Conservation (phyloP, 495 filamentous ascomycete species). For the Penicillium antarcticum region DNA sequence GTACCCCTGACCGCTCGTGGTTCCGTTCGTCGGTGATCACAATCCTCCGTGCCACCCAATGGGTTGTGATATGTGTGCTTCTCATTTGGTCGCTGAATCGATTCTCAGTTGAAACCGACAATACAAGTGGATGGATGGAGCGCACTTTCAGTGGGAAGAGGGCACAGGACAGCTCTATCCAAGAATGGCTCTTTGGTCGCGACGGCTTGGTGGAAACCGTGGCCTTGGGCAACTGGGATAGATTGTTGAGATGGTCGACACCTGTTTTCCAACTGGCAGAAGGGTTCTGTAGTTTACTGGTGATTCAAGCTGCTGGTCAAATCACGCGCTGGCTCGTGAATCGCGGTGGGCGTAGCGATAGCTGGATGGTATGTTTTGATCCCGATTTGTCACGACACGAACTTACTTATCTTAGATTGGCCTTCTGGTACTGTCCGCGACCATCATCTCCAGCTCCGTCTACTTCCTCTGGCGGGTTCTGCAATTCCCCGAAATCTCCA, state of each 20-base stretch:
- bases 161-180: constrained; percentile 59
- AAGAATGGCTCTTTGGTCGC: constrained; percentile 80
- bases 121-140: constrained; percentile 70
- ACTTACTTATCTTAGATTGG: constrained; percentile 61
- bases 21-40: constrained; percentile 64
- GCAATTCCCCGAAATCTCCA: constrained; percentile 87
- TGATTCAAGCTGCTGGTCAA: constrained; percentile 91
- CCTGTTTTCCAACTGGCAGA: constrained; percentile 92
- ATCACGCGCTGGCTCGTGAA: constrained; percentile 97
- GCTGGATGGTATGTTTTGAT: constrained; percentile 81
- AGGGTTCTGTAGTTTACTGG: constrained; percentile 92
- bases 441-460: constrained; percentile 85
- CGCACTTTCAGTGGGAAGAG: constrained; percentile 70
- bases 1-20: constrained; percentile 76
- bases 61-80: constrained; percentile 74
- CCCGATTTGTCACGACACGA: constrained; percentile 18
- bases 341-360: constrained; percentile 79
- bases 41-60: constrained; percentile 70
- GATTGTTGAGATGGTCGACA: constrained; percentile 84
- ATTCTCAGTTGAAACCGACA: constrained; percentile 82
- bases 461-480: constrained; percentile 97
- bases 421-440: constrained; percentile 80
- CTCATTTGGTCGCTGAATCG: constrained; percentile 93
- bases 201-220: constrained; percentile 74
- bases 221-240: constrained; percentile 86